phyloP scores from a whole-genome alignment of 352 stramenopile genomes.

The Pythium volutum region DNA sequence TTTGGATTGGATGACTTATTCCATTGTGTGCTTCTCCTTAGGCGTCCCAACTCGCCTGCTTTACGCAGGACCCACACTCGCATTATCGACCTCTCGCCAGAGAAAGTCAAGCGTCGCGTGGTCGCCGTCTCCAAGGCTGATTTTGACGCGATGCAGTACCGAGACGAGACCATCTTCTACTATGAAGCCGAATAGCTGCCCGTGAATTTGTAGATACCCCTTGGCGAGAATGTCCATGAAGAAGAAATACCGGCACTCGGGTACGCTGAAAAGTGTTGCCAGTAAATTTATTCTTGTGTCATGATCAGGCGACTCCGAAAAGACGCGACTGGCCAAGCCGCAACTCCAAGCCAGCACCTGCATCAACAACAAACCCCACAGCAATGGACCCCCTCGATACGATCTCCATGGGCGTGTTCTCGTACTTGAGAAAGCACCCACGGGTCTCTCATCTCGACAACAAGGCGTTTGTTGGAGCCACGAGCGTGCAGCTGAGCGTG shows the following conservation, averaged over 20 bases:
- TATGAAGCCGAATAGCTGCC: conserved; percentile 35
- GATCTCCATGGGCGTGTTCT: conserved; percentile 72
- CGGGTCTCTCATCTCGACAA: conserved; percentile 53
- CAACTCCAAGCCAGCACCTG: background rate
- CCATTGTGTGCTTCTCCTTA: conserved; percentile 14
- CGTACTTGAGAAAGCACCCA: conserved; percentile 57
- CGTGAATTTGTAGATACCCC: background rate
- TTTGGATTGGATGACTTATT: background rate
- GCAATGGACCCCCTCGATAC: conserved; percentile 24
- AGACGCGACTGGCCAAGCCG: background rate
- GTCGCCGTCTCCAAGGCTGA: conserved; percentile 64
- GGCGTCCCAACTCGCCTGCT: conserved; percentile 50
- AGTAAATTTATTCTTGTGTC: background rate
- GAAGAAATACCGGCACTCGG: background rate
- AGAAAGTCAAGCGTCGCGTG: conserved; percentile 65
- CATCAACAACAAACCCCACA: background rate
- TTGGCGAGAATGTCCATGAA: background rate
- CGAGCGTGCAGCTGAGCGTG: conserved; percentile 42
- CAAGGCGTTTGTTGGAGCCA: conserved; percentile 48
- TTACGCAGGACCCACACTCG: conserved; percentile 39
- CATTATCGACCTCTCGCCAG: conserved; percentile 48
- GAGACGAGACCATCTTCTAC: conserved; percentile 79
- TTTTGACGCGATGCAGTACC: conserved; percentile 58
- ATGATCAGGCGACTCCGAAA: background rate
- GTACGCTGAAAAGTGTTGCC: background rate